A percentile compares a stretch with the other conserved stretches of the same genome.
phyloP scores from a whole-genome alignment of 345 rosid species.

The Camelina sativa region DNA sequence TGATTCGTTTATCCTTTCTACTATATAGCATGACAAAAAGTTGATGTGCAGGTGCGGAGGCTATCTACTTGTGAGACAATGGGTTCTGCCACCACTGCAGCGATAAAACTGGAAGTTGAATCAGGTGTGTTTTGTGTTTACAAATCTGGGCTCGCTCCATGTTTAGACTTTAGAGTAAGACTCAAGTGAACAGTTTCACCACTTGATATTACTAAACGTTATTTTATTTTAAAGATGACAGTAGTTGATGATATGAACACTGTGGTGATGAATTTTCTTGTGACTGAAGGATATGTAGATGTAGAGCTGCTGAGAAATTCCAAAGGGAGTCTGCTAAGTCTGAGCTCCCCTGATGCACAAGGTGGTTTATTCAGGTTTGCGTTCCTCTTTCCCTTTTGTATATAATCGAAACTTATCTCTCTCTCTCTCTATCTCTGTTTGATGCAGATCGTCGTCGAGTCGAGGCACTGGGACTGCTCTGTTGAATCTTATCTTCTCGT shows the following conservation, averaged over 20 bases:
- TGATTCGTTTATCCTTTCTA: neutral
- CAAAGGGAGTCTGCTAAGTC: conserved; percentile 69
- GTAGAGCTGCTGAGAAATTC: conserved; percentile 93
- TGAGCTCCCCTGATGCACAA: too few species aligned
- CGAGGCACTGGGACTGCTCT: too few species aligned
- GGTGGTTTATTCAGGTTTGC: too few species aligned
- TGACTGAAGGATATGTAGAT: conserved; percentile 93
- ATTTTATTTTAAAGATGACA: conserved; percentile 65
- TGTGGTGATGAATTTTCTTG: conserved; percentile 97
- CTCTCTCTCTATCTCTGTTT: too few species aligned
- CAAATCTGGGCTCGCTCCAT: conserved; percentile 12
- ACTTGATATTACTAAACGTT: neutral
- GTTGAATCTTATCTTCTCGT: too few species aligned
- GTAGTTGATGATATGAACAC: conserved; percentile 97
- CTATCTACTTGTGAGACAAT: conserved; percentile 98
- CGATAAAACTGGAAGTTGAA: conserved; percentile 93
- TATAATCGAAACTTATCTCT: too few species aligned
- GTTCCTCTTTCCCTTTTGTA: too few species aligned
- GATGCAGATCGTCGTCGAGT: too few species aligned
- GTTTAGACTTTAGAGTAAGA: neutral
- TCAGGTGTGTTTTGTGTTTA: conserved; percentile 52
- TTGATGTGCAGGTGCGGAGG: conserved; percentile 76
- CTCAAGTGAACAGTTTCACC: neutral
- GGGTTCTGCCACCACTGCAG: conserved; percentile 99
- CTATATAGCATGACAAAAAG: conserved; percentile 24